Conservation (phyloP, 2,329 filamentous ascomycete species). For the Leptographium wingfieldii region DNA sequence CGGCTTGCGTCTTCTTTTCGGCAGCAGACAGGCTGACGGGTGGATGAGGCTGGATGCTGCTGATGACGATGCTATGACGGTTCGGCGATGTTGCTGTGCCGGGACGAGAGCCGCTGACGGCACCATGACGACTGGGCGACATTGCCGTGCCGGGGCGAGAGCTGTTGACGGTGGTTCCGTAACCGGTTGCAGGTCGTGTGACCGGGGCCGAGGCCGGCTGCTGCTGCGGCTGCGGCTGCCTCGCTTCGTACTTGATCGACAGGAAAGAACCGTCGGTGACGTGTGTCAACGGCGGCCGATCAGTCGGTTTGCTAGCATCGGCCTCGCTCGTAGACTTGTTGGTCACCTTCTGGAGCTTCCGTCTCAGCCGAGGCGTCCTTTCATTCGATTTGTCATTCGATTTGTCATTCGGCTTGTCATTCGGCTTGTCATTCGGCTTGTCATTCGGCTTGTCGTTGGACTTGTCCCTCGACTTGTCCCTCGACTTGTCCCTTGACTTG, state of each 20-base stretch:
- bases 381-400: background rate
- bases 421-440: background rate
- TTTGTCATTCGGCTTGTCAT: background rate
- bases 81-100: background rate
- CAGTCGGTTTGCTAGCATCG: constrained; percentile 4
- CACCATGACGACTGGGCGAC: background rate
- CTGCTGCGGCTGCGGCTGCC: background rate
- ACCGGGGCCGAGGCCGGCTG: background rate
- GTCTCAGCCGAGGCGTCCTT: constrained; percentile 15
- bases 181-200: background rate
- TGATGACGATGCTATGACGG: background rate
- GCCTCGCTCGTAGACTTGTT: constrained; percentile 10
- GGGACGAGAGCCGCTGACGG: background rate
- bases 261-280: background rate
- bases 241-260: constrained; percentile 1
- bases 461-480: background rate
- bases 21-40: background rate
- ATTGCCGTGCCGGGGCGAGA: background rate
- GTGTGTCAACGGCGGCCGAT: constrained; percentile 1
- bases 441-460: background rate
- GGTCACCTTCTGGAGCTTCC: constrained; percentile 21
- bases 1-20: background rate
- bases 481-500: background rate
- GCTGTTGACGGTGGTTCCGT: background rate
- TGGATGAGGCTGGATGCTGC: background rate